phyloP scores from a whole-genome alignment of 352 stramenopile species.

The Phytophthora tentaculata region DNA sequence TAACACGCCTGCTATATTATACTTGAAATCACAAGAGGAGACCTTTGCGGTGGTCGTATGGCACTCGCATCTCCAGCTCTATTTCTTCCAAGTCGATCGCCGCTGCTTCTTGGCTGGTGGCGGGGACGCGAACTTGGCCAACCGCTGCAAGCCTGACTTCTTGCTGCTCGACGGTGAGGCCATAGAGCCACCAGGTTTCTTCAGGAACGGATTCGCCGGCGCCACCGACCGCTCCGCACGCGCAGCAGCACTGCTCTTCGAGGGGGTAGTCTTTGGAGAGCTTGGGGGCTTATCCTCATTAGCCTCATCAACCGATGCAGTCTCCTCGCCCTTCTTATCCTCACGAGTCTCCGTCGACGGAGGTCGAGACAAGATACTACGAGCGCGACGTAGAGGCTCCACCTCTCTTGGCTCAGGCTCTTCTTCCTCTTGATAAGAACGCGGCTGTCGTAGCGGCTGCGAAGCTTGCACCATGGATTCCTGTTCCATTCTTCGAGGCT shows the following conservation, averaged over 20 bases:
- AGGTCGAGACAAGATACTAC: conserved; percentile 44
- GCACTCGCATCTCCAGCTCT: background rate
- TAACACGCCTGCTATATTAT: conserved; percentile 19
- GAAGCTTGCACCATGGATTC: conserved; percentile 18
- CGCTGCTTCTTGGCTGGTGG: conserved; percentile 51
- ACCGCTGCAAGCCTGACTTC: conserved; percentile 58
- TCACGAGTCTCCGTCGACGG: conserved; percentile 31
- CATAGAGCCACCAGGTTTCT: conserved; percentile 44
- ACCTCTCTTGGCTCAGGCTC: conserved; percentile 16
- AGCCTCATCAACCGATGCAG: conserved; percentile 9
- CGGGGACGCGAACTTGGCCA: conserved; percentile 70
- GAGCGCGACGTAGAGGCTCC: conserved; percentile 43
- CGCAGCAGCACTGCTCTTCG: conserved; percentile 15
- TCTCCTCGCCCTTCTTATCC: conserved; percentile 18
- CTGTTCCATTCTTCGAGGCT: conserved; percentile 28
- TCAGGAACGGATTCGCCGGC: conserved; percentile 76
- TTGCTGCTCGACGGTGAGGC: conserved; percentile 34
- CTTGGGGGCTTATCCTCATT: conserved; percentile 14
- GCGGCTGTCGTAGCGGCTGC: conserved; percentile 17
- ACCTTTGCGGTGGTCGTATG: background rate
- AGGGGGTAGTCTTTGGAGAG: conserved; percentile 14
- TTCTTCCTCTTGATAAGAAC: conserved; percentile 26
- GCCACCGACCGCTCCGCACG: conserved; percentile 54
- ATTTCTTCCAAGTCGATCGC: conserved; percentile 44
- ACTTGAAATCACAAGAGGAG: conserved; percentile 9